Percentiles rank a stretch among this genome's conserved stretches.
Conservation (phyloP, 805 yeast species). For the Cyberlindnera lachancei region DNA sequence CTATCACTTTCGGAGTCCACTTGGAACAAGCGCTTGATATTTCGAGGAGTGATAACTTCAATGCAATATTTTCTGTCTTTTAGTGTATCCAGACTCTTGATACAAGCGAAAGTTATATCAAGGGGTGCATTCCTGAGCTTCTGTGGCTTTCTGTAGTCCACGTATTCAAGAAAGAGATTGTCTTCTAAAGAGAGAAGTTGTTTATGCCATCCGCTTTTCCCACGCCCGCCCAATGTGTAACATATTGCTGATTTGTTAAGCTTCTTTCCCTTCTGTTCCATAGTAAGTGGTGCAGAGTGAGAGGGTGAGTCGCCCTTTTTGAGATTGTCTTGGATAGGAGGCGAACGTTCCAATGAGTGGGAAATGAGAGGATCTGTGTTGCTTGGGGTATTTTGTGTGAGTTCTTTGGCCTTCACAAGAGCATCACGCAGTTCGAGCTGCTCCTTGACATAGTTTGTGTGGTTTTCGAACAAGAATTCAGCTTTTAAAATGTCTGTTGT, state of each 20-base stretch:
- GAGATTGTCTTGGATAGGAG: no score
- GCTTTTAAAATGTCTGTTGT: constrained; percentile 7
- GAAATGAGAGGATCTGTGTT: neutral
- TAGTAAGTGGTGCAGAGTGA: neutral
- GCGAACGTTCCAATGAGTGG: neutral
- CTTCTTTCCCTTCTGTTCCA: neutral
- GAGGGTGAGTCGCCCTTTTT: neutral
- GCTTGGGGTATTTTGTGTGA: no score
- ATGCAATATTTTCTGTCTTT: constrained; percentile 44
- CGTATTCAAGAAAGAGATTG: constrained; percentile 63
- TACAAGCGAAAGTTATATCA: constrained; percentile 61
- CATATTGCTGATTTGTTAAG: constrained; percentile 6
- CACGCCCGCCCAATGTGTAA: constrained; percentile 11
- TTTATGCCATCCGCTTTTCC: constrained; percentile 62
- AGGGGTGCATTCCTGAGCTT: constrained; percentile 59
- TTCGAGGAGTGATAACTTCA: constrained; percentile 66
- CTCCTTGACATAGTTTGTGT: constrained; percentile 6
- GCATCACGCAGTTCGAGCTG: constrained; percentile 4
- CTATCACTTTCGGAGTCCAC: constrained; percentile 64
- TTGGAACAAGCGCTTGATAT: constrained; percentile 64
- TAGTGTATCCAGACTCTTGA: constrained; percentile 32
- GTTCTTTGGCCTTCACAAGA: no score
- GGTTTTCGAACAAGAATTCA: constrained; percentile 8
- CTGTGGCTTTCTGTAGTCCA: constrained; percentile 72
- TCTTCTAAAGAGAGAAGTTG: constrained; percentile 73